phyloP scores from a whole-genome alignment of 1,284 basidiomycete species.

The Vanrija sp. region DNA sequence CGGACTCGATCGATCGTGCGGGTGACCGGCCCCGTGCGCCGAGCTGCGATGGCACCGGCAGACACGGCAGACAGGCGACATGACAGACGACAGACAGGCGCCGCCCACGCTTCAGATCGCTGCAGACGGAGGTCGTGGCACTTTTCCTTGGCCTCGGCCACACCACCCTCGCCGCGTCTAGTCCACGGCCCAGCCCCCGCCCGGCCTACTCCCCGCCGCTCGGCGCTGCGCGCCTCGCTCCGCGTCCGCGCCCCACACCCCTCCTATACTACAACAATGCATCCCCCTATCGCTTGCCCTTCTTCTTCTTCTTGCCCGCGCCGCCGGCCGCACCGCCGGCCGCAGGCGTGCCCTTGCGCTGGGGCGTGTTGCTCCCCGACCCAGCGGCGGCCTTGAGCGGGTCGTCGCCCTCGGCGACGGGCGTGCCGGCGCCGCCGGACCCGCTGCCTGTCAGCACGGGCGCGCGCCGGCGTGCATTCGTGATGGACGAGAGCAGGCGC shows the following conservation, averaged over 20 bases:
- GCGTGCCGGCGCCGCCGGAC: slow-evolving; percentile 3
- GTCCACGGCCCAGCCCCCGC: background rate
- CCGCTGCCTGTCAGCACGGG: background rate
- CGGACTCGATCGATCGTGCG: no score
- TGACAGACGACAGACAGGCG: background rate
- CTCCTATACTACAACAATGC: slow-evolving; percentile 10
- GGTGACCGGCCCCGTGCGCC: no score
- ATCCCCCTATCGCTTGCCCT: slow-evolving; percentile 20
- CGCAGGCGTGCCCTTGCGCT: slow-evolving; percentile 2
- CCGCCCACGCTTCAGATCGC: background rate
- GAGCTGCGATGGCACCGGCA: background rate
- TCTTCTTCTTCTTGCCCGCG: slow-evolving; percentile 29
- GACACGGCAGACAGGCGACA: background rate
- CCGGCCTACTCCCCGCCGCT: background rate
- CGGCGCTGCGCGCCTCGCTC: no score
- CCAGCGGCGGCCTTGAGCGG: slow-evolving; percentile 12
- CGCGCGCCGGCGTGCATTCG: slow-evolving; percentile 29
- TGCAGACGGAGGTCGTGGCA: no score
- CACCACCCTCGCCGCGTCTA: background rate
- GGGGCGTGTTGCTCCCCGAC: slow-evolving; percentile 5
- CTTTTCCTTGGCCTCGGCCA: no score
- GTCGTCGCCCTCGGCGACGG: slow-evolving; percentile 16
- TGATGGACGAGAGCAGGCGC: slow-evolving; percentile 42
- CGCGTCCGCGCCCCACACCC: no score
- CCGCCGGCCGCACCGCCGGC: slow-evolving; percentile 4